Evolutionary conservation across 345 rosid genomes (phyloP).

Genomic region (Barbarea vulgaris): DNA sequence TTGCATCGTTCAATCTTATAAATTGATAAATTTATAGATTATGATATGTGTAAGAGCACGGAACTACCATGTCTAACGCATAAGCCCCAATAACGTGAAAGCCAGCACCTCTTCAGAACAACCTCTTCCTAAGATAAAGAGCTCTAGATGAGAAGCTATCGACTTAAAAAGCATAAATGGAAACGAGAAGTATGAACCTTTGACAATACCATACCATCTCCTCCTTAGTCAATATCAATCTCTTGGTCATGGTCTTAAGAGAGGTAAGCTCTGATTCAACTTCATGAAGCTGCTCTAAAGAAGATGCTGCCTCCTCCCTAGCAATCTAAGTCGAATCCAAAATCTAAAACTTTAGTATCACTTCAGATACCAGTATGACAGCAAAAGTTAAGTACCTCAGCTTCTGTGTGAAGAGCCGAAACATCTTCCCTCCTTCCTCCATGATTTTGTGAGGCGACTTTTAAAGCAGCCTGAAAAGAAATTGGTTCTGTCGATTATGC

Average conservation of each 20-base stretch:
- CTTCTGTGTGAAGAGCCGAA: slow-evolving; percentile 64
- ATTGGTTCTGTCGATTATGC: slow-evolving; percentile 22
- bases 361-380: slow-evolving; percentile 6
- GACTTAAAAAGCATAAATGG: slow-evolving; percentile 25
- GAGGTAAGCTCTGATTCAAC: slow-evolving; percentile 60
- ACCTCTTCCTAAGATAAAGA: slow-evolving; percentile 85
- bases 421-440: slow-evolving; percentile 55
- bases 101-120: slow-evolving; percentile 98
- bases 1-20: not conserved
- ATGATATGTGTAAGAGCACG: not conserved
- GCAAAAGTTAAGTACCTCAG: slow-evolving; percentile 61
- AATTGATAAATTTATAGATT: not conserved
- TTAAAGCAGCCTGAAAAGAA: slow-evolving; percentile 70
- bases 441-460: slow-evolving; percentile 56
- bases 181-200: slow-evolving; percentile 9
- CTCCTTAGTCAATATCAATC: slow-evolving; percentile 78
- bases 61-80: slow-evolving; percentile 71
- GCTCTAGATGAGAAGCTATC: slow-evolving; percentile 46
- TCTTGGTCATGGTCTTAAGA: slow-evolving; percentile 66
- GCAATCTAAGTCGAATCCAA: slow-evolving; percentile 51
- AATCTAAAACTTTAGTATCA: slow-evolving; percentile 21
- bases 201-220: slow-evolving; percentile 70
- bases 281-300: slow-evolving; percentile 67
- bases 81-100: slow-evolving; percentile 94
- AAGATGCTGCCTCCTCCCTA: slow-evolving; percentile 70